Evolutionary conservation across 2,329 filamentous ascomycete genomes (phyloP), one percentile per base, ranked within the genome.

Genomic region (Ophiostoma ips): DNA sequence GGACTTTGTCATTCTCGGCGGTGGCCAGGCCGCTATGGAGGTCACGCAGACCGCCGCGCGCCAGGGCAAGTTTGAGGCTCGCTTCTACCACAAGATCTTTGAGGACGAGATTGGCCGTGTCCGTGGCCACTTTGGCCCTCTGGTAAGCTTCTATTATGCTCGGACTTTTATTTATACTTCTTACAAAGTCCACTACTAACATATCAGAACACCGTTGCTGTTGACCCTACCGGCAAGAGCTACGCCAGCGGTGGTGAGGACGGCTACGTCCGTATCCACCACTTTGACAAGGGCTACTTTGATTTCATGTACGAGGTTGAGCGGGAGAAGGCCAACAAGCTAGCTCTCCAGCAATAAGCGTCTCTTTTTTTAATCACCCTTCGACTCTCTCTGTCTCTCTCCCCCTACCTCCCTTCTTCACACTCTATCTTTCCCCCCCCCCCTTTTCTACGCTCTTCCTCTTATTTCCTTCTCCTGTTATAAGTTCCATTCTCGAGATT

Each of bases 81-180:
- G 92, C 58, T 98, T 98, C 77, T 98, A 95, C 77, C 92, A 98
- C 82, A 96, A 94, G 78, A 84, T 98, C 66, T 96, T 98, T 66
- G 88, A 95, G 70, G 90, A 98, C 69, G 92, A 98, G 74, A 90
- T 96, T 62, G 92, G 92, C 59, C 84, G 92, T 74, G 92, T 98
- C 57, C 80, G 88, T 64, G 92, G 92, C 56, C 92, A 98, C 69
- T 98, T 98, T 70, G 92, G 92, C 64, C 92, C 85, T 58, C 75
- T 95, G 64, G 68, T 71, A 64, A 52, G 68, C 60, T 38, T 9
- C 3, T 38, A 21, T 5, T 2, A 15, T 15, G 10, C 8, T 5
- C 4, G 18, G 19, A 13, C 4, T n/a, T n/a, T n/a, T n/a, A n/a
- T n/a, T n/a, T n/a, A n/a, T n/a, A n/a, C n/a, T n/a, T n/a, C n/a